Conservation (phyloP, 2,329 filamentous ascomycete species). For the Calonectria honghensis region DNA sequence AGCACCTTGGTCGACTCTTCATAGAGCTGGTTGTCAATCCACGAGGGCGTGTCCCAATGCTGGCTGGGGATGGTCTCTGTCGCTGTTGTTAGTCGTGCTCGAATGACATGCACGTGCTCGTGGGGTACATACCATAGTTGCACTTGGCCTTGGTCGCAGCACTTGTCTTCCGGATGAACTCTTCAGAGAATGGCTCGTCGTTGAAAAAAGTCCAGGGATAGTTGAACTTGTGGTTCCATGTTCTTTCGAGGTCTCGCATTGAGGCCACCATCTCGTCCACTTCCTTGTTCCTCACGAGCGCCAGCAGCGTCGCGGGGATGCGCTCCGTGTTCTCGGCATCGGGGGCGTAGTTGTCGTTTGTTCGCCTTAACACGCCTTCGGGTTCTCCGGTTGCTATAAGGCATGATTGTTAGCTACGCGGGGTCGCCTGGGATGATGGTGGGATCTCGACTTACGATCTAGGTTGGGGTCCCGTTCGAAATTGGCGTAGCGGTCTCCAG, state of each 20-base stretch:
- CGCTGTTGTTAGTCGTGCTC: slow-evolving; percentile 29
- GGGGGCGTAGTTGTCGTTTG: slow-evolving; percentile 85
- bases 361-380: slow-evolving; percentile 82
- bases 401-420: slow-evolving; percentile 45
- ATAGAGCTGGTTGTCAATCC: slow-evolving; percentile 94
- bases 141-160: slow-evolving; percentile 92
- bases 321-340: slow-evolving; percentile 85
- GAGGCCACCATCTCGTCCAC: slow-evolving; percentile 87
- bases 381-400: slow-evolving; percentile 86
- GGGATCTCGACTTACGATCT: slow-evolving; percentile 79
- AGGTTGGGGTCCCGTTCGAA: slow-evolving; percentile 88
- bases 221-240: slow-evolving; percentile 99
- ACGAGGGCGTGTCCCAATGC: slow-evolving; percentile 93
- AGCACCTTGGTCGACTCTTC: slow-evolving; percentile 89
- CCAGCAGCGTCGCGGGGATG: slow-evolving; percentile 94
- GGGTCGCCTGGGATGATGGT: slow-evolving; percentile 4
- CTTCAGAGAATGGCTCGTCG: slow-evolving; percentile 92
- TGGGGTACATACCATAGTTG: slow-evolving; percentile 80
- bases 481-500: slow-evolving; percentile 68
- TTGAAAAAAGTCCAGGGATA: slow-evolving; percentile 99
- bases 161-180: slow-evolving; percentile 90
- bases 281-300: slow-evolving; percentile 94
- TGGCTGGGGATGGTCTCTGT: slow-evolving; percentile 92
- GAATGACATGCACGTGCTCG: not conserved
- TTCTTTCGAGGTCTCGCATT: slow-evolving; percentile 93